Evolutionary conservation across 805 yeast genomes (phyloP).

Genomic region (Peterozyma xylosa): DNA sequence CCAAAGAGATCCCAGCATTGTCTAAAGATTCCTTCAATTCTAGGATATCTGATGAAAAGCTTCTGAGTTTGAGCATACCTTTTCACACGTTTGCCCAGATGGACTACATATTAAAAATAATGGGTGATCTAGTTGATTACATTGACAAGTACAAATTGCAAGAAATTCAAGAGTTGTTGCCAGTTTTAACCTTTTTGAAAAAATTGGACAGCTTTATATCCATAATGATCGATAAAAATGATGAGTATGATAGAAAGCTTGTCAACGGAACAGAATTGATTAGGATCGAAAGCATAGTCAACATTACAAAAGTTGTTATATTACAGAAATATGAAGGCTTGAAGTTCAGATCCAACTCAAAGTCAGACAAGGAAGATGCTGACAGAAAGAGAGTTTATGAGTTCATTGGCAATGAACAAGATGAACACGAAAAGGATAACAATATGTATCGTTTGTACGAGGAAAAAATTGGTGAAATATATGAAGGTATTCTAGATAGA

Average conservation of each 20-base stretch:
- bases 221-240: constrained; percentile 20
- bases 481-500: constrained; percentile 26
- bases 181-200: constrained; percentile 15
- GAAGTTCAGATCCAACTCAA: constrained; percentile 5
- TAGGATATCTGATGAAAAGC: neutral
- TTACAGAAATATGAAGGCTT: constrained; percentile 21
- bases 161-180: constrained; percentile 15
- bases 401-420: neutral
- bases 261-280: constrained; percentile 25
- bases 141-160: constrained; percentile 28
- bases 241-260: constrained; percentile 1
- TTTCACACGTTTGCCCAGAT: constrained; percentile 45
- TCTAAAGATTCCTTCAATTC: constrained; percentile 15
- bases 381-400: neutral
- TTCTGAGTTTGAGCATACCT: constrained; percentile 2
- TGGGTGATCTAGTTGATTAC: constrained; percentile 64
- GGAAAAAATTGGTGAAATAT: constrained; percentile 23
- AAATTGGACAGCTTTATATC: constrained; percentile 22
- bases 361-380: neutral
- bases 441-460: constrained; percentile 12
- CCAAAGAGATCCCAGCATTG: constrained; percentile 19
- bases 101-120: constrained; percentile 51
- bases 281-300: constrained; percentile 22
- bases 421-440: neutral
- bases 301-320: constrained; percentile 20